Evolutionary conservation across 139 green algal genomes (phyloP).

Genomic region (Astrephomene gubernaculifera): DNA sequence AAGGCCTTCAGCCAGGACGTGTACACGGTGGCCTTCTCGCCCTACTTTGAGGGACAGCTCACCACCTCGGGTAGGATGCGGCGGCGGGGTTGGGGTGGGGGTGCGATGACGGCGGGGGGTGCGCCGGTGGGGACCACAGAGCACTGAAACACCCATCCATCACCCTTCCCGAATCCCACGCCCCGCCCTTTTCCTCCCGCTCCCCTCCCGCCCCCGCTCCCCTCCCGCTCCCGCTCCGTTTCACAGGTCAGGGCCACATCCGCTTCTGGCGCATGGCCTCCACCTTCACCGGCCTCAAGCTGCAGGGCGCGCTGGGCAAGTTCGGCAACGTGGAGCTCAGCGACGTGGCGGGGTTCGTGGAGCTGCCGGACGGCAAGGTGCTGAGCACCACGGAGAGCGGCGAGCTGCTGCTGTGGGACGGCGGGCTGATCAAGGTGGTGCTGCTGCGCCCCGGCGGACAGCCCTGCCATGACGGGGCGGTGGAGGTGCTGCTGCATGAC

Average conservation of each 20-base stretch:
- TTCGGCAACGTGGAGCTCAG: slow-evolving; percentile 84
- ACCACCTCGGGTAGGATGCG: slow-evolving; percentile 58
- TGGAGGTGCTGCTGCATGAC: slow-evolving; percentile 77
- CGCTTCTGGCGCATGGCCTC: slow-evolving; percentile 90
- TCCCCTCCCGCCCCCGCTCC: no score
- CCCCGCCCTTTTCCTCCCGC: neutral
- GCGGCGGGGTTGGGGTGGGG: neutral
- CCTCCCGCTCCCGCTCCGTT: neutral
- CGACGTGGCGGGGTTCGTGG: slow-evolving; percentile 80
- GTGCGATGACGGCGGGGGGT: neutral
- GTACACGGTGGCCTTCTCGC: slow-evolving; percentile 77
- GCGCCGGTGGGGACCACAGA: neutral
- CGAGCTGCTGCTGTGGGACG: slow-evolving; percentile 84
- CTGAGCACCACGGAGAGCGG: slow-evolving; percentile 79
- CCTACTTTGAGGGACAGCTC: slow-evolving; percentile 72
- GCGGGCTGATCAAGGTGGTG: slow-evolving; percentile 82
- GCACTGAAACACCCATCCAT: no score
- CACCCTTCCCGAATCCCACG: no score
- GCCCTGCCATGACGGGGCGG: slow-evolving; percentile 77
- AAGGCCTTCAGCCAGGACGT: slow-evolving; percentile 88
- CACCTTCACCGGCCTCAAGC: slow-evolving; percentile 94
- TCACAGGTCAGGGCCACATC: slow-evolving; percentile 83
- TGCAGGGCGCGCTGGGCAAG: slow-evolving; percentile 84
- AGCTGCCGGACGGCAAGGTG: slow-evolving; percentile 84
- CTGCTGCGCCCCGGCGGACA: slow-evolving; percentile 53